These are phyloP conservation scores for Trichophyton equinum DNA, from an alignment of 2,329 filamentous ascomycete genomes.

Conservation along the genomic window DNA sequence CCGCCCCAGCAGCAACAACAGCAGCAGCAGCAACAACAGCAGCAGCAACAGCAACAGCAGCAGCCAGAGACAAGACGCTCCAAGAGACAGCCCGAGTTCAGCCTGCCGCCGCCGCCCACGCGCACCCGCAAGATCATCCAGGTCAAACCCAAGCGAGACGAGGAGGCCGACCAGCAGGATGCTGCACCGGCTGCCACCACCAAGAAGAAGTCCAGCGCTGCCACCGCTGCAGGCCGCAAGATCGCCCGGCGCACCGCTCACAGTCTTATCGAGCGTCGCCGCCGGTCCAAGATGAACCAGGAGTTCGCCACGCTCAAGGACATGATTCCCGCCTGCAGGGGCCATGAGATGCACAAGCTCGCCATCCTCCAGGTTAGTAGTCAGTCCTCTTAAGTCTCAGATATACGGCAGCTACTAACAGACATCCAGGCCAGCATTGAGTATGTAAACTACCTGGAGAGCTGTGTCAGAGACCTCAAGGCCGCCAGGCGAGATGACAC, in stretches of 20 bases:
- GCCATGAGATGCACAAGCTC: slow-evolving; percentile 92
- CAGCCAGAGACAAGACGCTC: slow-evolving; percentile 26
- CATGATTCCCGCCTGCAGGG: slow-evolving; percentile 92
- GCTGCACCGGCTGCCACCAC: slow-evolving; percentile 13
- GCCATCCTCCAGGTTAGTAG: slow-evolving; percentile 70
- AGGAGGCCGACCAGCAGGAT: slow-evolving; percentile 12
- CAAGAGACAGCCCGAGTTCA: slow-evolving; percentile 45
- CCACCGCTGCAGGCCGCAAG: slow-evolving; percentile 76
- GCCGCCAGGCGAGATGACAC: slow-evolving; percentile 26
- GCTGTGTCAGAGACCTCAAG: slow-evolving; percentile 73
- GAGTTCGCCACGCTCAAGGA: slow-evolving; percentile 87
- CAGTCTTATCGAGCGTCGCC: slow-evolving; percentile 78
- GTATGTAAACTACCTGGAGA: slow-evolving; percentile 86
- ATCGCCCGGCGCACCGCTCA: slow-evolving; percentile 93
- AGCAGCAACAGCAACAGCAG: slow-evolving; percentile 18
- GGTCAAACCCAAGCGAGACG: slow-evolving; percentile 61
- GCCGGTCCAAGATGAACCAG: slow-evolving; percentile 97
- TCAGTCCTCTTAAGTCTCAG: background rate
- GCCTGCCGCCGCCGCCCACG: slow-evolving; percentile 82
- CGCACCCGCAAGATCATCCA: slow-evolving; percentile 93
- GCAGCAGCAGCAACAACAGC: background rate
- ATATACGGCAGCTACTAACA: background rate
- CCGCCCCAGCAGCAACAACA: background rate
- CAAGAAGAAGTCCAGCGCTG: slow-evolving; percentile 57
- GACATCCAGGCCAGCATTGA: slow-evolving; percentile 72